Percentiles rank a stretch among this genome's conserved stretches.
Evolutionary conservation across 2,329 filamentous ascomycete species (phyloP).

Genomic region (Trichoderma sp.): DNA sequence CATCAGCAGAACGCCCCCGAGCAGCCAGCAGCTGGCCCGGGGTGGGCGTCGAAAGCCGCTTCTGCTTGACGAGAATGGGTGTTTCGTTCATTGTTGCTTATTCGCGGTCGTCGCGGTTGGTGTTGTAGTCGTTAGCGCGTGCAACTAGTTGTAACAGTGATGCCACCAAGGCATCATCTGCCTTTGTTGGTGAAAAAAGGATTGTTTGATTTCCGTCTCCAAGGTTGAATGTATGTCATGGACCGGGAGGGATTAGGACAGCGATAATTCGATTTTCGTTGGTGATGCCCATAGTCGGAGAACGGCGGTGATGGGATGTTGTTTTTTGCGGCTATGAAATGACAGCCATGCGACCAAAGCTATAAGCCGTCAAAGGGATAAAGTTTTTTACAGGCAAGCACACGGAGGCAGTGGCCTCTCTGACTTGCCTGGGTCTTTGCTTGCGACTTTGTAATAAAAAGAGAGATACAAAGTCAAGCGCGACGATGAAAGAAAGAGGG

Average conservation of each 20-base stretch:
- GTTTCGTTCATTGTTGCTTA: constrained; percentile 39
- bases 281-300: constrained; percentile 27
- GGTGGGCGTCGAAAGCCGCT: constrained; percentile 31
- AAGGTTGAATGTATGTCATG: constrained; percentile 18
- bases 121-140: constrained; percentile 8
- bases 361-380: constrained; percentile 7
- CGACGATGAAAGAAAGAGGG: constrained; percentile 2
- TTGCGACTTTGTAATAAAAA: constrained; percentile 13
- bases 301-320: constrained; percentile 13
- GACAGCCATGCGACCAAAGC: constrained; percentile 18
- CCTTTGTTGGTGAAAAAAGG: not conserved
- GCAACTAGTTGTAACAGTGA: constrained; percentile 6
- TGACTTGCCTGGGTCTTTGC: constrained; percentile 11
- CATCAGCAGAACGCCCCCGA: constrained; percentile 49
- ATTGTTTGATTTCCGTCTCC: not conserved
- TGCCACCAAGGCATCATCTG: constrained; percentile 19
- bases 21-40: constrained; percentile 40
- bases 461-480: constrained; percentile 9
- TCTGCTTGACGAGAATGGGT: constrained; percentile 33
- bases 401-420: constrained; percentile 11
- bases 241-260: constrained; percentile 19
- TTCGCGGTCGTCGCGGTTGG: constrained; percentile 27
- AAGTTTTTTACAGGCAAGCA: constrained; percentile 12
- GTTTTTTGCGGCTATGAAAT: constrained; percentile 8
- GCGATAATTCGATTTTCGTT: constrained; percentile 22